Evolutionary conservation across 1,139 yeast genomes (phyloP).

Genomic region (Yamadazyma atlantica): DNA sequence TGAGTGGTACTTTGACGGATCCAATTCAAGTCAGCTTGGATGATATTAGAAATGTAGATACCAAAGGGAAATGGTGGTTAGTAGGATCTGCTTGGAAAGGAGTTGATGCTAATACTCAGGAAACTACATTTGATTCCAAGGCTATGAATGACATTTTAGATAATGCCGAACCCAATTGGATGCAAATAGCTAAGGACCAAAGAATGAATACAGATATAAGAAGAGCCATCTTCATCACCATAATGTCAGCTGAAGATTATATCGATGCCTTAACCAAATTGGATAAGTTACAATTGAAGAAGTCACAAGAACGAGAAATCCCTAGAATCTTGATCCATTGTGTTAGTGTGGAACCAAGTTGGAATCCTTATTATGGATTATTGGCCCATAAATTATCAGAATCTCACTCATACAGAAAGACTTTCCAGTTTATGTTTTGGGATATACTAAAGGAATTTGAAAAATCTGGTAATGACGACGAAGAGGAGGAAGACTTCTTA

Average conservation of each 20-base stretch:
- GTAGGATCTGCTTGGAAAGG: slow-evolving; percentile 98
- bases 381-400: slow-evolving; percentile 76
- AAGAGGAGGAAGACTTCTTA: slow-evolving; percentile 36
- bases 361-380: slow-evolving; percentile 88
- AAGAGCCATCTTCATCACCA: slow-evolving; percentile 87
- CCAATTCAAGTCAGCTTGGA: slow-evolving; percentile 82
- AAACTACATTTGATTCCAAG: slow-evolving; percentile 24
- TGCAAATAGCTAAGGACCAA: slow-evolving; percentile 78
- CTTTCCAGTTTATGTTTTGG: slow-evolving; percentile 90
- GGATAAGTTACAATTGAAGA: slow-evolving; percentile 75
- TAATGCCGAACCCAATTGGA: slow-evolving; percentile 81
- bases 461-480: slow-evolving; percentile 35
- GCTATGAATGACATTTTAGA: slow-evolving; percentile 60
- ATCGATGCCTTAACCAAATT: slow-evolving; percentile 82
- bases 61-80: slow-evolving; percentile 97
- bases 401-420: slow-evolving; percentile 68
- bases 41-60: slow-evolving; percentile 75
- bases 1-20: slow-evolving; percentile 52
- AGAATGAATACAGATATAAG: slow-evolving; percentile 95
- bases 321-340: slow-evolving; percentile 86
- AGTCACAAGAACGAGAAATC: slow-evolving; percentile 83
- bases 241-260: slow-evolving; percentile 93
- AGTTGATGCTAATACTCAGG: slow-evolving; percentile 25
- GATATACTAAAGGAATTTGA: slow-evolving; percentile 79
- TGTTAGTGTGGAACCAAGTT: slow-evolving; percentile 75